Evolutionary conservation across 306 rosid species (phyloP).

Genomic region (Corylus americana): DNA sequence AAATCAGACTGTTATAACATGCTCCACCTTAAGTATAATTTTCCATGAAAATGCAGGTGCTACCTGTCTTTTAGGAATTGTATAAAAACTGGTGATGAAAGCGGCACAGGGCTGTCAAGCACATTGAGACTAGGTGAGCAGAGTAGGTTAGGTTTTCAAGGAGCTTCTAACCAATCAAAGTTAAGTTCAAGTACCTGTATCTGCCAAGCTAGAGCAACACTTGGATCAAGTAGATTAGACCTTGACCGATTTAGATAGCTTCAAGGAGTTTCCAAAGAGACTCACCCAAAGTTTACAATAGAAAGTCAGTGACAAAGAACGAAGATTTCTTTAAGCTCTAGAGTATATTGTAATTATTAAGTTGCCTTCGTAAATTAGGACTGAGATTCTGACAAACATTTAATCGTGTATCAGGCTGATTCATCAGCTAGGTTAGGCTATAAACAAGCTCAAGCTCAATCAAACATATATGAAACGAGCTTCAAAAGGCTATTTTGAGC

Average conservation of each 20-base stretch:
- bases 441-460: slow-evolving; percentile 11
- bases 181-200: slow-evolving; percentile 12
- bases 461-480: not conserved
- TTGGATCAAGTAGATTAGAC: not conserved
- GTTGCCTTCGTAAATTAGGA: not conserved
- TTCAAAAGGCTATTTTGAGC: not conserved
- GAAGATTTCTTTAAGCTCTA: not conserved
- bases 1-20: not conserved
- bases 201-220: slow-evolving; percentile 8
- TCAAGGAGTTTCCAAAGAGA: slow-evolving; percentile 15
- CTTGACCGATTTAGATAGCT: slow-evolving; percentile 7
- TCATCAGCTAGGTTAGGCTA: slow-evolving; percentile 8
- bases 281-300: not conserved
- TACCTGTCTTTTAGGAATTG: slow-evolving; percentile 4
- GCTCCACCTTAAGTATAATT: not conserved
- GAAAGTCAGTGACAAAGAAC: not conserved
- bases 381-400: not conserved
- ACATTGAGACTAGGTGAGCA: not conserved
- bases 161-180: slow-evolving; percentile 19
- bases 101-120: not conserved
- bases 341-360: not conserved
- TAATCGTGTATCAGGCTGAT: not conserved
- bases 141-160: slow-evolving; percentile 1
- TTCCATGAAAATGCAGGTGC: not conserved
- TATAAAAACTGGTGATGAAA: not conserved